Evolutionary conservation across 768 basidiomycete species (phyloP).

Genomic region (Agaricus subrufescens): DNA sequence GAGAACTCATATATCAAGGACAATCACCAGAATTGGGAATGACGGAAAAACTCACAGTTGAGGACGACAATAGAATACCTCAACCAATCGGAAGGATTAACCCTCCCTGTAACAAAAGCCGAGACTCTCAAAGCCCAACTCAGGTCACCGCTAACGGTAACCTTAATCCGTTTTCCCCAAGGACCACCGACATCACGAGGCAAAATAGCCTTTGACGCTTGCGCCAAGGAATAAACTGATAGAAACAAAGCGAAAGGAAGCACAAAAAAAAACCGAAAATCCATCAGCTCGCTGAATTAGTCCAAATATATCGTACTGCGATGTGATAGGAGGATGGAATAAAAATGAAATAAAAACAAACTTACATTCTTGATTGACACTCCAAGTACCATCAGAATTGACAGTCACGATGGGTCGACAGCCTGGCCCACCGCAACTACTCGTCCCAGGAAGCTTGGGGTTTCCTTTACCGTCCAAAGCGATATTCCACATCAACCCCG

Average conservation of each 20-base stretch:
- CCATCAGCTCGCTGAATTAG: not conserved
- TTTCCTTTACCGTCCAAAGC: constrained; percentile 55
- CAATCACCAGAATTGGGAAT: not conserved
- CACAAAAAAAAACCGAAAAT: constrained; percentile 13
- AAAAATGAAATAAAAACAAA: constrained; percentile 6
- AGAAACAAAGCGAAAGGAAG: not conserved
- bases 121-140: constrained; percentile 53
- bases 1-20: not conserved
- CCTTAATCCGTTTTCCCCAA: constrained; percentile 58
- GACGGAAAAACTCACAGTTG: constrained; percentile 40
- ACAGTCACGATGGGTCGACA: constrained; percentile 65
- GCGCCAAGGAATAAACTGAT: constrained; percentile 62
- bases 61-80: constrained; percentile 68
- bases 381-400: constrained; percentile 54
- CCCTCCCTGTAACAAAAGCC: constrained; percentile 58
- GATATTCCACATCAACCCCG: constrained; percentile 68
- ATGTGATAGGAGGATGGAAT: not conserved
- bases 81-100: constrained; percentile 48
- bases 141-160: constrained; percentile 48
- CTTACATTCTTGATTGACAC: constrained; percentile 68
- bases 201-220: constrained; percentile 64
- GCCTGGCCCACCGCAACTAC: constrained; percentile 52
- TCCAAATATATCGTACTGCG: too few species aligned
- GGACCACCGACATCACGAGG: constrained; percentile 64
- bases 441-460: constrained; percentile 56